phyloP scores from a whole-genome alignment of 768 basidiomycete species.

The Leccinum ochraceum region DNA sequence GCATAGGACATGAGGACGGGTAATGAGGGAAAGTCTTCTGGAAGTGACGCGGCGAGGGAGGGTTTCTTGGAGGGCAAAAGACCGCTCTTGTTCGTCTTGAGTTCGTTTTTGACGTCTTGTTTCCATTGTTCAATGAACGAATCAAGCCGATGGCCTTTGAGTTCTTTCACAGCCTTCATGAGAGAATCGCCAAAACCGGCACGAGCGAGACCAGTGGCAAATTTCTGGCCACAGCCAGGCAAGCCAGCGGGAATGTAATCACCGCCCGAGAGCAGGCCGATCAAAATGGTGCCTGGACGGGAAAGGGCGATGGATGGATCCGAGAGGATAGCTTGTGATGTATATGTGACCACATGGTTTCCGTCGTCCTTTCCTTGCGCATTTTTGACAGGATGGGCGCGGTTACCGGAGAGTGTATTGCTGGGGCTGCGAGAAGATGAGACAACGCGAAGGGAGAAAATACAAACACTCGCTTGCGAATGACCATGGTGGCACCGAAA shows the following conservation, averaged over 20 bases:
- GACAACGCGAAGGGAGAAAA: not conserved
- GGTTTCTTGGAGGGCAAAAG: constrained; percentile 64
- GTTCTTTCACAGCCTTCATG: constrained; percentile 54
- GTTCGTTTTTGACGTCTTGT: constrained; percentile 57
- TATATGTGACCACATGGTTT: constrained; percentile 55
- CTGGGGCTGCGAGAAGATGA: constrained; percentile 51
- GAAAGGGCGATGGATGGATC: constrained; percentile 53
- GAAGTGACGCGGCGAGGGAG: constrained; percentile 62
- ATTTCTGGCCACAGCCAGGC: constrained; percentile 64
- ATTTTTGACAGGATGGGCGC: constrained; percentile 60
- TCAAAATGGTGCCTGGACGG: constrained; percentile 70
- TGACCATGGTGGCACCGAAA: constrained; percentile 81
- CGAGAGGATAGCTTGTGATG: constrained; percentile 39
- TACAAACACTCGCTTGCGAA: constrained; percentile 66
- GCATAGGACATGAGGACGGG: constrained; percentile 78
- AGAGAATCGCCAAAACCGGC: constrained; percentile 80
- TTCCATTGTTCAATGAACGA: constrained; percentile 66
- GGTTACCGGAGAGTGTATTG: constrained; percentile 72
- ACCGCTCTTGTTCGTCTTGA: constrained; percentile 67
- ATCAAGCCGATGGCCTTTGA: constrained; percentile 45
- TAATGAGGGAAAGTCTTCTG: constrained; percentile 68
- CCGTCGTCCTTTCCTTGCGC: constrained; percentile 72
- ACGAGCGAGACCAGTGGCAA: constrained; percentile 75
- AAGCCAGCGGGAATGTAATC: constrained; percentile 83
- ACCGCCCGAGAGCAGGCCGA: constrained; percentile 85